A percentile compares a stretch with the other conserved stretches of the same genome.
phyloP scores from a whole-genome alignment of 2,329 filamentous ascomycete species.

The Sarocladiaceae sp. region DNA sequence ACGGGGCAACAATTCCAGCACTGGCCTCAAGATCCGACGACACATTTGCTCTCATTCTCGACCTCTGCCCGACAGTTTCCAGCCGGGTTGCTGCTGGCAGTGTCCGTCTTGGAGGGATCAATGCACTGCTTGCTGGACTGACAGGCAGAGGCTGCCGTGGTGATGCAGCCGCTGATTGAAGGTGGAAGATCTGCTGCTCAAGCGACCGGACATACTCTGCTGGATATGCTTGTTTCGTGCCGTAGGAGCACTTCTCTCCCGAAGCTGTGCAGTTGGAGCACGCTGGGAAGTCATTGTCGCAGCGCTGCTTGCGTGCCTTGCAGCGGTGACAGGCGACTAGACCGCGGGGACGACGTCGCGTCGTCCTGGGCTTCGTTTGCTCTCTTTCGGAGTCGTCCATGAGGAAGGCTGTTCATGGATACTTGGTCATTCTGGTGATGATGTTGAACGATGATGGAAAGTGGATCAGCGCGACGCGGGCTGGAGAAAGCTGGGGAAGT shows the following conservation, averaged over 20 bases:
- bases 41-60: neutral
- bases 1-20: neutral
- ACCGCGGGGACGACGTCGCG: neutral
- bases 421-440: too few species aligned
- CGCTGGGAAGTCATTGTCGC: neutral
- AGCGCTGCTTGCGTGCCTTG: neutral
- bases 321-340: neutral
- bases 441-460: too few species aligned
- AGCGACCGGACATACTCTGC: neutral
- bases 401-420: too few species aligned
- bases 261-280: neutral
- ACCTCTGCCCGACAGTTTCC: neutral
- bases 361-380: neutral
- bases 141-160: neutral
- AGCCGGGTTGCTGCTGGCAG: too few species aligned
- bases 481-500: too few species aligned
- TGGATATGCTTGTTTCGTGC: neutral
- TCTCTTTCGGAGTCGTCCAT: neutral
- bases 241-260: neutral
- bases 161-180: neutral
- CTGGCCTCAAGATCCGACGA: neutral
- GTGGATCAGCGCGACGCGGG: too few species aligned
- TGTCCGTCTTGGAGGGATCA: neutral
- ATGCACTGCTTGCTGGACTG: neutral
- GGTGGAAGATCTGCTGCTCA: neutral